Base-by-base conservation (phyloP, 2,329 filamentous ascomycete genomes). In the Thelonectria rubi region DNA sequence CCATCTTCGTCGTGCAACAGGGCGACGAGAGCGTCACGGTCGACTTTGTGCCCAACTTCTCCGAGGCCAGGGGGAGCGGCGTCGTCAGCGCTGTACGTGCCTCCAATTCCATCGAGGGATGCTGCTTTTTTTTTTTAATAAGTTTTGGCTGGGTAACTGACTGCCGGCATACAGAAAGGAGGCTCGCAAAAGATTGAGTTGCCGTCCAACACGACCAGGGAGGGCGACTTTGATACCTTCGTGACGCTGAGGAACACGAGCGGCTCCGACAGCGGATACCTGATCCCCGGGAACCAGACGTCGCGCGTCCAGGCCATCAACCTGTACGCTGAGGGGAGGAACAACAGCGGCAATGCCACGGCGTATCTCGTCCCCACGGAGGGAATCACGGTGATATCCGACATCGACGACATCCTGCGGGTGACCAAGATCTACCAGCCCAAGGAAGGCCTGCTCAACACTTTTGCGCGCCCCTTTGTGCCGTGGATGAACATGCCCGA, bases 321-420 rank as follows among this genome's bases (percentile, higher is more conserved):
- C 68, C 83, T 91, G 26, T 88, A 89, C 70, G 83, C 88, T 3
- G 83, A 89, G 57, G 88, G 88, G 5, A 87, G 86, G 2, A 73
- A 83, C 40, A 74, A 83, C 45, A 85, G 84, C 1, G 91, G 91
- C 55, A 94, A 94, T 69, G 85, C 88, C 5, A 94, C 91, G 1
- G 89, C 90, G 0, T 94, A 92, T 72, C 84, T 94, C 1, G 90
- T 94, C 0, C 91, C 91, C 0, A 80, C 86, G 0, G 80, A 82
- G 14, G 91, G 91, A 17, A 77, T 92, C 20, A 93, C 91, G 1
- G 82, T 94, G 62, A 80, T 94, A 67, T 91, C 88, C 1, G 91
- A 94, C 70, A 91, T 94, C 63, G 91, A 93, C 67, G 91, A 94
- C 71, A 92, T 93, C 60, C 83, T 93, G 0, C 87, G 91, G n/a